phyloP scores from a whole-genome alignment of 805 yeast species.

The Schizosaccharomyces octosporus region DNA sequence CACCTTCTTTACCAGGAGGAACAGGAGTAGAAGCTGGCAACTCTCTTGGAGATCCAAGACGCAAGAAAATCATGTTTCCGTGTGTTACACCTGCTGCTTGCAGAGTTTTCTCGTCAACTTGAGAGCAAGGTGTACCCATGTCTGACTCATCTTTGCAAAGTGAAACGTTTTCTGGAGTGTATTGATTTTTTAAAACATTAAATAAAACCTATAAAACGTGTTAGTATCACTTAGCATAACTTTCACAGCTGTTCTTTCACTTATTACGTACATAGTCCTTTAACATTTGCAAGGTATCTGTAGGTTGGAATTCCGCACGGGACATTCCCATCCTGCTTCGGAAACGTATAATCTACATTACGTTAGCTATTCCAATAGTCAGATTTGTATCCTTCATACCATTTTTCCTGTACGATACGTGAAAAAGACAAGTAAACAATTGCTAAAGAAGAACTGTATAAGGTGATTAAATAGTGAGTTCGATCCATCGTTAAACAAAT shows the following conservation, averaged over 20 bases:
- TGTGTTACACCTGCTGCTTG: not conserved
- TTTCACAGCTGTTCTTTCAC: not conserved
- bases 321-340: slow-evolving; percentile 54
- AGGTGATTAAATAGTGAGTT: too few species aligned
- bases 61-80: not conserved
- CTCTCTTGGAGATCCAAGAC: not conserved
- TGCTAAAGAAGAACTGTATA: too few species aligned
- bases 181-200: not conserved
- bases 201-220: not conserved
- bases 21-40: not conserved
- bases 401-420: not conserved
- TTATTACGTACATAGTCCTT: slow-evolving; percentile 13
- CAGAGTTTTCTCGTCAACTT: not conserved
- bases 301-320: slow-evolving; percentile 30
- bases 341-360: slow-evolving; percentile 33
- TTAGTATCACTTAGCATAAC: not conserved
- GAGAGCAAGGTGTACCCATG: not conserved
- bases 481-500: too few species aligned
- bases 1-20: not conserved
- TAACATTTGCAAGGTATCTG: slow-evolving; percentile 21
- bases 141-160: not conserved
- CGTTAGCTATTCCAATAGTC: not conserved
- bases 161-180: not conserved
- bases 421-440: not conserved
- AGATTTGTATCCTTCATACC: not conserved